Evolutionary conservation across 805 yeast genomes (phyloP).

Genomic region (Metschnikowia kunwiensis): DNA sequence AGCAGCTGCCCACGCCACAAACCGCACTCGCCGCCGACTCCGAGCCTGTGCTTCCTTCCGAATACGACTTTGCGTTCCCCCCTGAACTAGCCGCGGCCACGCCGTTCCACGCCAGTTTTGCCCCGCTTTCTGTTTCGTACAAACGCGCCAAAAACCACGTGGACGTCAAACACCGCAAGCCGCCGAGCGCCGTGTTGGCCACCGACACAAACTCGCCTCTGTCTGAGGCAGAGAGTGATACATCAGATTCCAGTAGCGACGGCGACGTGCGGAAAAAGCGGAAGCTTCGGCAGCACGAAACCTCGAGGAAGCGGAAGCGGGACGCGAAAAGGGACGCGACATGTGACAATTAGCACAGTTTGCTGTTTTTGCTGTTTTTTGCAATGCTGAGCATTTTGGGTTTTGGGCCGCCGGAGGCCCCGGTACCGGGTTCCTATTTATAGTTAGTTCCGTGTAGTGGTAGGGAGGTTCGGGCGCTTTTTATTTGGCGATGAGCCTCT

Average conservation of each 20-base stretch:
- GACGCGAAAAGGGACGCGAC: conserved; percentile 9
- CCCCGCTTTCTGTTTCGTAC: conserved; percentile 41
- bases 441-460: too few species aligned
- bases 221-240: conserved; percentile 22
- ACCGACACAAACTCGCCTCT: conserved; percentile 12
- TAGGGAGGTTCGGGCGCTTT: too few species aligned
- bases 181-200: not conserved
- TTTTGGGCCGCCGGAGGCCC: too few species aligned
- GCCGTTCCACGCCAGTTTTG: conserved; percentile 33
- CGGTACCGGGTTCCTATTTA: too few species aligned
- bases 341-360: too few species aligned
- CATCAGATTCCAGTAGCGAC: conserved; percentile 16
- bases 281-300: too few species aligned
- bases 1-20: conserved; percentile 1
- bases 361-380: too few species aligned
- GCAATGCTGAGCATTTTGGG: too few species aligned
- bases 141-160: conserved; percentile 10
- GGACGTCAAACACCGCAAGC: conserved; percentile 7
- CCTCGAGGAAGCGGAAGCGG: conserved; percentile 2
- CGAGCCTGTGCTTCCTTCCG: conserved; percentile 20
- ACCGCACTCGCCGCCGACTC: conserved; percentile 2
- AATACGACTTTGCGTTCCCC: conserved; percentile 31
- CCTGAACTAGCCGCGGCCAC: conserved; percentile 27
- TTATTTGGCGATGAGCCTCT: too few species aligned
- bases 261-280: conserved; percentile 9